These are phyloP conservation scores for Calonectria crousiana DNA, from an alignment of 2,329 filamentous ascomycete species.

Conservation along the genomic window DNA sequence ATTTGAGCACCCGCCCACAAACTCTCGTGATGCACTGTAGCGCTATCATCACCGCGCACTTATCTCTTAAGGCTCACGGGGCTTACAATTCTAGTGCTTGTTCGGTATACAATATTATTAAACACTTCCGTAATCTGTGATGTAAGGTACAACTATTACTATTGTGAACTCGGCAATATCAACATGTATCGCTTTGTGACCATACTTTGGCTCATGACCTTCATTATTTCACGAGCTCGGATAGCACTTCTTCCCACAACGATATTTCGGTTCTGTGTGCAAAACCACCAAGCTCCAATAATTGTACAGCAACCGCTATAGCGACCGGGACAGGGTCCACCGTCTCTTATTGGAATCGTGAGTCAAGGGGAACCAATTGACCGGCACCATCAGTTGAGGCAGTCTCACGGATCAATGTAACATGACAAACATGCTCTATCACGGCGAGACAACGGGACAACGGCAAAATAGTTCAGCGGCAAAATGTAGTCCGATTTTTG, in stretches of 20 bases:
- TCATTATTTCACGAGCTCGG: not conserved
- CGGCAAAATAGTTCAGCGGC: not conserved
- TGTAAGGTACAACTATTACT: not conserved
- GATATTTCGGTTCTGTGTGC: not conserved
- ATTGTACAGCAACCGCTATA: not conserved
- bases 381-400: not conserved
- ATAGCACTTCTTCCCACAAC: not conserved
- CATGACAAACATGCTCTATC: not conserved
- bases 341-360: not conserved
- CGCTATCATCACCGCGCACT: not conserved
- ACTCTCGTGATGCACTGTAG: not conserved
- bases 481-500: constrained; percentile 46
- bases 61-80: not conserved
- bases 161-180: not conserved
- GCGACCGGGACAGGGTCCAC: not conserved
- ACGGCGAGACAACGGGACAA: not conserved
- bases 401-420: too few relatives aligned
- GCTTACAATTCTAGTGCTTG: not conserved
- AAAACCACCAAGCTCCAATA: not conserved
- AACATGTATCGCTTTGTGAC: not conserved
- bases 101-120: not conserved
- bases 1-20: not conserved
- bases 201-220: not conserved
- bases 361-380: not conserved
- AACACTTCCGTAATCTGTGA: not conserved